Conservation (phyloP, 176 grass and related monocot species). For the Triticum urartu region DNA sequence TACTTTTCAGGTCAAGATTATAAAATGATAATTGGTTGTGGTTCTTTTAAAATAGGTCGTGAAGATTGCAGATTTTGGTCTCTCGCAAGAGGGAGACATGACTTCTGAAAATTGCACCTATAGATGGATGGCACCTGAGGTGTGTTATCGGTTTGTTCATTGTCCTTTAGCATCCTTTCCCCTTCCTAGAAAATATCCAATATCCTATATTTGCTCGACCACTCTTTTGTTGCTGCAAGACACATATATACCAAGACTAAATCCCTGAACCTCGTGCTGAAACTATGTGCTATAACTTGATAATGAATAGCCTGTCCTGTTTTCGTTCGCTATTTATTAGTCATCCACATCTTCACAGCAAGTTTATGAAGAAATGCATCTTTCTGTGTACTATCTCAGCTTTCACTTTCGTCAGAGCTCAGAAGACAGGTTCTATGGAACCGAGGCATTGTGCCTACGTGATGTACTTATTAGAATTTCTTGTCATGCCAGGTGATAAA, state of each 20-base stretch:
- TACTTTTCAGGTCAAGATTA: conserved; percentile 2
- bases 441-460: not conserved
- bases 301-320: not conserved
- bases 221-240: not conserved
- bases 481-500: conserved; percentile 78
- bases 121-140: conserved; percentile 99
- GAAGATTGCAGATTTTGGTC: conserved; percentile 93
- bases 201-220: not conserved
- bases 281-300: no score
- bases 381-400: not conserved
- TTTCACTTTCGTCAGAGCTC: no score
- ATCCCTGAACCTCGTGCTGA: no score
- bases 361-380: not conserved
- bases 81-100: conserved; percentile 80
- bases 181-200: not conserved
- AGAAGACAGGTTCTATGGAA: not conserved
- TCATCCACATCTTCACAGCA: not conserved
- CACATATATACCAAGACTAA: no score
- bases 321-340: not conserved
- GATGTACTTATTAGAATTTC: conserved; percentile 4
- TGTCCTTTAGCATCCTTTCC: not conserved
- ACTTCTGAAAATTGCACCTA: conserved; percentile 96
- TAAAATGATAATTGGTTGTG: not conserved
- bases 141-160: conserved; percentile 26
- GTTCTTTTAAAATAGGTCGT: conserved; percentile 57